phyloP scores from a whole-genome alignment of 106 monocot species.

The Dendrobium chrysotoxum region DNA sequence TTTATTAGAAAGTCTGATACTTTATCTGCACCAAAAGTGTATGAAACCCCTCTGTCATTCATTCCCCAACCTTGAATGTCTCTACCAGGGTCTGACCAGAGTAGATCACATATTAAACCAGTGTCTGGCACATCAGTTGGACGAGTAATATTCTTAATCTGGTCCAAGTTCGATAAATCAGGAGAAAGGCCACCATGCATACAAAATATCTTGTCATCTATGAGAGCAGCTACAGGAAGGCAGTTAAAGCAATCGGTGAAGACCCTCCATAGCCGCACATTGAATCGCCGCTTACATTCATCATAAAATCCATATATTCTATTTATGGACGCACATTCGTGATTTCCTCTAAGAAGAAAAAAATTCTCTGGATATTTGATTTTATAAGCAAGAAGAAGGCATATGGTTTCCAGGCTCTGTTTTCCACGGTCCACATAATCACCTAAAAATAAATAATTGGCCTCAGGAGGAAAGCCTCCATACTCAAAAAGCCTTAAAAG shows the following conservation, averaged over 20 bases:
- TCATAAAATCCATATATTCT: conserved; percentile 55
- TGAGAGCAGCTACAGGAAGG: conserved; percentile 48
- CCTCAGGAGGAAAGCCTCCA: conserved; percentile 43
- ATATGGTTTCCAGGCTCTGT: conserved; percentile 49
- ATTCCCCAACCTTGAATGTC: conserved; percentile 51
- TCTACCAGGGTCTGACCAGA: conserved; percentile 53
- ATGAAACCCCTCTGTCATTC: conserved; percentile 57
- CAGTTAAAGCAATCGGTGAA: conserved; percentile 57
- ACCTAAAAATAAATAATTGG: conserved; percentile 51
- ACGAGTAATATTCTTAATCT: conserved; percentile 33
- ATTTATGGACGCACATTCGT: conserved; percentile 55
- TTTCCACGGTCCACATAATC: conserved; percentile 59
- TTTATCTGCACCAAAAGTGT: conserved; percentile 47
- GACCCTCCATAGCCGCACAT: conserved; percentile 46
- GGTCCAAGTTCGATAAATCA: conserved; percentile 35
- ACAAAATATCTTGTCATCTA: conserved; percentile 54
- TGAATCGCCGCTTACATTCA: conserved; percentile 56
- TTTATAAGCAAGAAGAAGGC: conserved; percentile 49
- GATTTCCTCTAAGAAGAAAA: conserved; percentile 49
- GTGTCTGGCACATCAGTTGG: conserved; percentile 48
- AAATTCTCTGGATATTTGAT: conserved; percentile 53
- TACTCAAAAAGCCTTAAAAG: conserved; percentile 51
- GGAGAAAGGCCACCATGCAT: conserved; percentile 70
- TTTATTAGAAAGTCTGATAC: conserved; percentile 45
- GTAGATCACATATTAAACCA: conserved; percentile 48